phyloP scores from a whole-genome alignment of 2,329 filamentous ascomycete genomes.

The Tricladium varicosporioides region DNA sequence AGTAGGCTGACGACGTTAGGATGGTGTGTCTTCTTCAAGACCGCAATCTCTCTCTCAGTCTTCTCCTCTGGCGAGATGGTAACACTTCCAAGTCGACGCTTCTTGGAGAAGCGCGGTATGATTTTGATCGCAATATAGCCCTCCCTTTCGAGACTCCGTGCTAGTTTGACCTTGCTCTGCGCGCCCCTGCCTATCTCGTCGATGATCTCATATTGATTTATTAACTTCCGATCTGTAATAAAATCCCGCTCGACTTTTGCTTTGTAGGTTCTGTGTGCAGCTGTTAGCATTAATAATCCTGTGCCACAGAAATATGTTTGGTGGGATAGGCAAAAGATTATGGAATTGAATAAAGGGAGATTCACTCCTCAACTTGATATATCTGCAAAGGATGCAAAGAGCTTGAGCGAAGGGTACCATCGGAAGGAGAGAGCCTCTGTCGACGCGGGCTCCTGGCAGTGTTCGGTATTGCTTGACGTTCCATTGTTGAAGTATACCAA shows the following conservation, averaged over 20 bases:
- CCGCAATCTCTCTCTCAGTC: slow-evolving; percentile 94
- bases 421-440: slow-evolving; percentile 41
- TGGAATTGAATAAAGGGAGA: slow-evolving; percentile 31
- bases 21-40: slow-evolving; percentile 96
- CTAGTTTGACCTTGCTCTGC: slow-evolving; percentile 96
- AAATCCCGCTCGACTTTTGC: slow-evolving; percentile 87
- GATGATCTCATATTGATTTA: slow-evolving; percentile 97
- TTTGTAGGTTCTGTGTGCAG: slow-evolving; percentile 68
- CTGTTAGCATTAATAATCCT: slow-evolving; percentile 21
- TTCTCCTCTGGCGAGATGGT: slow-evolving; percentile 69
- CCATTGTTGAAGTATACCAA: slow-evolving; percentile 30
- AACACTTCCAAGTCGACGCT: slow-evolving; percentile 83
- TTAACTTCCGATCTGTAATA: slow-evolving; percentile 87
- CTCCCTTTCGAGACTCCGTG: slow-evolving; percentile 71
- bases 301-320: not conserved
- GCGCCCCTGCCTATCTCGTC: slow-evolving; percentile 94
- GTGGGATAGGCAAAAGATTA: slow-evolving; percentile 10
- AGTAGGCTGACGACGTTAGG: slow-evolving; percentile 94
- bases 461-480: slow-evolving; percentile 24
- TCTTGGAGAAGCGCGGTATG: slow-evolving; percentile 92
- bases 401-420: slow-evolving; percentile 50
- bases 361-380: slow-evolving; percentile 75
- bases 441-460: slow-evolving; percentile 47
- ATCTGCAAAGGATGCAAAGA: slow-evolving; percentile 70
- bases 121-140: slow-evolving; percentile 97